Evolutionary conservation across 208 protist genomes (phyloP).

Genomic region (Histomonas meleagridis): DNA sequence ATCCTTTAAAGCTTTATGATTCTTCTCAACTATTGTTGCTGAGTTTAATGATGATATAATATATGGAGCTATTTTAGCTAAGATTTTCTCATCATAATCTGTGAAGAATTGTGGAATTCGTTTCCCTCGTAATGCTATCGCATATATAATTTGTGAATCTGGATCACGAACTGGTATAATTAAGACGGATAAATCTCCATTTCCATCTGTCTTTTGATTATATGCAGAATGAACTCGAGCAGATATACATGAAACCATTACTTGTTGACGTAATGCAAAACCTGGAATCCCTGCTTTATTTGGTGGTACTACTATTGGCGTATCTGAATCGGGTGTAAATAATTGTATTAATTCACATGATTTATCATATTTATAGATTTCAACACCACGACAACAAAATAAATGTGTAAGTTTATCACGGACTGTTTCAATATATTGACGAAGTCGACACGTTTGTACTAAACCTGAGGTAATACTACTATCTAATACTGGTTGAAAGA

Average conservation of each 20-base stretch:
- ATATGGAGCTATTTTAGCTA: neutral
- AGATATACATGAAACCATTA: neutral
- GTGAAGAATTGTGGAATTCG: constrained; percentile 32
- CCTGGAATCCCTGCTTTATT: neutral
- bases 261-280: neutral
- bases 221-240: neutral
- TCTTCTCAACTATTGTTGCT: constrained; percentile 10
- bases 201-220: constrained; percentile 15
- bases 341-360: neutral
- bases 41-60: neutral
- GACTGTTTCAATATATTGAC: neutral
- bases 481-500: constrained; percentile 28
- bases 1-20: neutral
- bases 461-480: neutral
- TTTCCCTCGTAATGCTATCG: neutral
- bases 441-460: neutral
- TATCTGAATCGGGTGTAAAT: neutral
- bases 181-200: neutral
- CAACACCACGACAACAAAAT: neutral
- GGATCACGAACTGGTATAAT: neutral
- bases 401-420: neutral
- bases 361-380: neutral
- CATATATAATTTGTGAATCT: neutral
- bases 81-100: constrained; percentile 14
- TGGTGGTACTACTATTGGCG: neutral